Conservation (phyloP, 1,284 basidiomycete species). For the Lignosus rhinocerotis region DNA sequence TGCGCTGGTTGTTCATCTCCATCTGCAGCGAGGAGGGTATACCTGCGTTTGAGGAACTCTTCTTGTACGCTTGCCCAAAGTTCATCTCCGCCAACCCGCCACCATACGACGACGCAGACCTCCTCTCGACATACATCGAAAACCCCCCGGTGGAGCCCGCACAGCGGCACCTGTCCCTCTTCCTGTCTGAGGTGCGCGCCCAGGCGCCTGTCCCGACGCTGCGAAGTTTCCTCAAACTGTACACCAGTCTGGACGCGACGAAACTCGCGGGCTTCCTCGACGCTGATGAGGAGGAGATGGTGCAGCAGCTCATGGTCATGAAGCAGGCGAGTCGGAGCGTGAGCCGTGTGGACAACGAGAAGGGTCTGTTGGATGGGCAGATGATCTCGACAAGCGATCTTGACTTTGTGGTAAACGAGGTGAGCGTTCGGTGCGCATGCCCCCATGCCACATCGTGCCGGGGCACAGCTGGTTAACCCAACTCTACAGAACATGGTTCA, state of each 20-base stretch:
- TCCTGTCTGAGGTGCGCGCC: constrained; percentile 78
- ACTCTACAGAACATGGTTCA: constrained; percentile 84
- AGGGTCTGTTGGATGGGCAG: constrained; percentile 82
- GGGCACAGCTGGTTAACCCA: not conserved
- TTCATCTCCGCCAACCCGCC: constrained; percentile 95
- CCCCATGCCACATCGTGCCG: not conserved
- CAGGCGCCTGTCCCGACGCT: constrained; percentile 83
- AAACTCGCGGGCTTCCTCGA: constrained; percentile 92
- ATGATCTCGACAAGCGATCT: constrained; percentile 90
- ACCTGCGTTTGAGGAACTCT: constrained; percentile 91
- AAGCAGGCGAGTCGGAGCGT: constrained; percentile 85
- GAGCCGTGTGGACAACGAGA: constrained; percentile 52
- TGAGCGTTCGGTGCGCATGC: constrained; percentile 37
- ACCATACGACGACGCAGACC: constrained; percentile 82
- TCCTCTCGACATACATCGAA: constrained; percentile 57
- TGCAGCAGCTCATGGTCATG: constrained; percentile 97
- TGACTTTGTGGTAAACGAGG: constrained; percentile 94
- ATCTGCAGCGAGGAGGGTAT: constrained; percentile 66
- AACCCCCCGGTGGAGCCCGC: constrained; percentile 68
- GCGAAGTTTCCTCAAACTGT: constrained; percentile 91
- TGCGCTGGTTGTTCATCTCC: not conserved
- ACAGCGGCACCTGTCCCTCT: constrained; percentile 82
- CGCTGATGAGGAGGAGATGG: constrained; percentile 89
- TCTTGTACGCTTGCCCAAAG: constrained; percentile 93
- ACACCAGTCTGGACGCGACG: constrained; percentile 89